Percentiles rank a stretch among this genome's conserved stretches.
These are phyloP conservation scores for Pythium chondricola DNA, from an alignment of 352 stramenopile genomes.

Conservation along the genomic window DNA sequence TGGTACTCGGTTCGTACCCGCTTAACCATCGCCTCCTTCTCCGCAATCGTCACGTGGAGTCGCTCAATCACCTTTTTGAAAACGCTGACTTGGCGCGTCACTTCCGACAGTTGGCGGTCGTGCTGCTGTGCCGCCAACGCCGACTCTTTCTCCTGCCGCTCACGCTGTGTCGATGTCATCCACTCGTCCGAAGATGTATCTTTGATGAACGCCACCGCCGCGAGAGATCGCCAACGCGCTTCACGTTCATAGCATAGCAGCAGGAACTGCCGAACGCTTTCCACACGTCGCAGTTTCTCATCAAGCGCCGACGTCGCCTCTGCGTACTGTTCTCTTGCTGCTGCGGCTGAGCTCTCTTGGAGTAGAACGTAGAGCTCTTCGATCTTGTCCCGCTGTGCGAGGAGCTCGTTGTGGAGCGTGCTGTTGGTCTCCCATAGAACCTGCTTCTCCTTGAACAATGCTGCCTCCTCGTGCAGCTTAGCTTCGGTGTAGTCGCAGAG, in stretches of 20 bases:
- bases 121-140: conserved; percentile 44
- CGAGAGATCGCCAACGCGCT: conserved; percentile 46
- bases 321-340: background rate
- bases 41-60: conserved; percentile 31
- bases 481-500: conserved; percentile 34
- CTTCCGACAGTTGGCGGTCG: conserved; percentile 24
- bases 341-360: conserved; percentile 10
- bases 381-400: conserved; percentile 28
- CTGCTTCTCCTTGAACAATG: conserved; percentile 59
- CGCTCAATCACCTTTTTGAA: conserved; percentile 29
- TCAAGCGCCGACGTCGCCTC: conserved; percentile 39
- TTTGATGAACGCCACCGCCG: conserved; percentile 38
- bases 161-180: conserved; percentile 54
- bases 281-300: conserved; percentile 36
- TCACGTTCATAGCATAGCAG: conserved; percentile 65
- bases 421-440: conserved; percentile 47
- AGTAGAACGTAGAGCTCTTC: conserved; percentile 36
- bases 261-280: conserved; percentile 48
- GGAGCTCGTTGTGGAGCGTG: conserved; percentile 36
- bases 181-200: conserved; percentile 58
- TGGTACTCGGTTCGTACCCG: conserved; percentile 45
- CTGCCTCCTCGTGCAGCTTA: conserved; percentile 48
- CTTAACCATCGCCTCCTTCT: conserved; percentile 25
- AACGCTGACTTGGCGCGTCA: conserved; percentile 44
- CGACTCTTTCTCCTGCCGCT: conserved; percentile 45